Evolutionary conservation across 1,284 basidiomycete genomes (phyloP), one percentile per base, ranked within the genome.

Genomic region (Ceratobasidium sp.): DNA sequence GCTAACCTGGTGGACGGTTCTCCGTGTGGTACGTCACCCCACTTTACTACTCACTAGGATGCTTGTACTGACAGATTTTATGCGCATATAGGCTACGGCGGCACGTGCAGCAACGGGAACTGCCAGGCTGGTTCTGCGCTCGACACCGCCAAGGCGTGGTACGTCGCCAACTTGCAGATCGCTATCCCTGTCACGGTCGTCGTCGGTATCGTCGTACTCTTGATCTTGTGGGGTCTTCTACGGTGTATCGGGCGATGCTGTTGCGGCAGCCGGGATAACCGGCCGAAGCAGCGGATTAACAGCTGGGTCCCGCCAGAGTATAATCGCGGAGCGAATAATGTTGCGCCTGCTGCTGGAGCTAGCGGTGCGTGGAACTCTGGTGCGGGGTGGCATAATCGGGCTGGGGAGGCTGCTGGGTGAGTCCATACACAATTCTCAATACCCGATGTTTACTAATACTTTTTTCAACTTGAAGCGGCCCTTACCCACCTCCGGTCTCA

Each of bases 1-100:
- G 89, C 93, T 1, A 83, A 88, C 48, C 89, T 97, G 71, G 86
- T 95, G 60, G 93, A 96, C 80, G 95, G 95, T 14, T 96, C 94
- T 27, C 89, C 93, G 14, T 97, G 95, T 81, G 94, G 94, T 87
- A 82, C 77, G 86, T 81, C 50, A 24, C 44, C 51, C 14, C 57
- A 29, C 56, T 74, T 77, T 15, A 64, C 14, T 36, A 73, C 69
- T 54, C 17, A 5, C 36, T 36, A 27, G 11, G 3, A 51, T 56
- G 36, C n/a, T 65, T 27, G 17, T 36, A 11, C 15, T 54, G 63
- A 33, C 24, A 19, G 17, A 33, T 71, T 59, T 59, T 19, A 17
- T 19, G 69, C 1, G 22, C 8, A 27, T 31, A 53, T 75, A 91
- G 90, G 91, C 11, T 93, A 89, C 79, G 92, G 90, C 47, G 93